Conservation (phyloP, 805 yeast species). For the Scheffersomyces stipitis region DNA sequence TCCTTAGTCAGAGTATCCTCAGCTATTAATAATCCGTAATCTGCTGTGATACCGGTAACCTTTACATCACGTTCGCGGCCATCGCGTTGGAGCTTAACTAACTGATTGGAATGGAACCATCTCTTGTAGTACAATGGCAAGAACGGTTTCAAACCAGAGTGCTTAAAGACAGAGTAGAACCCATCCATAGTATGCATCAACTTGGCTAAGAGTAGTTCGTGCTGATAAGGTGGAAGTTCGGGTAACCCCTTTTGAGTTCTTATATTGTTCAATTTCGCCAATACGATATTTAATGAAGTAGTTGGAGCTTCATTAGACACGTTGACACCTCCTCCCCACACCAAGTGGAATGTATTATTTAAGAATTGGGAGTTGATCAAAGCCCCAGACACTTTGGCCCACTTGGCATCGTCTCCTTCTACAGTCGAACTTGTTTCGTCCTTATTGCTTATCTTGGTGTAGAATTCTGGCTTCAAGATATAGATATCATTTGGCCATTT, state of each 20-base stretch:
- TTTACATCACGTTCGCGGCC: conserved; percentile 31
- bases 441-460: conserved; percentile 26
- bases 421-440: conserved; percentile 35
- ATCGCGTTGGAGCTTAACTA: conserved; percentile 61
- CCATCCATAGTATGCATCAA: conserved; percentile 64
- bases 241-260: conserved; percentile 43
- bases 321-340: conserved; percentile 87
- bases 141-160: conserved; percentile 67
- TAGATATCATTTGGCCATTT: conserved; percentile 98
- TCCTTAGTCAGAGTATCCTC: conserved; percentile 56
- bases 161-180: conserved; percentile 58
- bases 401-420: conserved; percentile 60
- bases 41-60: conserved; percentile 78
- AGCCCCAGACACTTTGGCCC: conserved; percentile 80
- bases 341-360: conserved; percentile 58
- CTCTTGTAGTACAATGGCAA: conserved; percentile 69
- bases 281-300: conserved; percentile 75
- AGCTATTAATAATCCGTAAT: conserved; percentile 81
- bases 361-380: conserved; percentile 75
- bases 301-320: conserved; percentile 87
- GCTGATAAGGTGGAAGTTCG: conserved; percentile 46
- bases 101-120: conserved; percentile 83
- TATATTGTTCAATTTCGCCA: conserved; percentile 57
- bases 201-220: conserved; percentile 62
- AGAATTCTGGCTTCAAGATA: conserved; percentile 63